Conservation (phyloP, 1,284 basidiomycete genomes). For the Apiotrichum porosum region DNA sequence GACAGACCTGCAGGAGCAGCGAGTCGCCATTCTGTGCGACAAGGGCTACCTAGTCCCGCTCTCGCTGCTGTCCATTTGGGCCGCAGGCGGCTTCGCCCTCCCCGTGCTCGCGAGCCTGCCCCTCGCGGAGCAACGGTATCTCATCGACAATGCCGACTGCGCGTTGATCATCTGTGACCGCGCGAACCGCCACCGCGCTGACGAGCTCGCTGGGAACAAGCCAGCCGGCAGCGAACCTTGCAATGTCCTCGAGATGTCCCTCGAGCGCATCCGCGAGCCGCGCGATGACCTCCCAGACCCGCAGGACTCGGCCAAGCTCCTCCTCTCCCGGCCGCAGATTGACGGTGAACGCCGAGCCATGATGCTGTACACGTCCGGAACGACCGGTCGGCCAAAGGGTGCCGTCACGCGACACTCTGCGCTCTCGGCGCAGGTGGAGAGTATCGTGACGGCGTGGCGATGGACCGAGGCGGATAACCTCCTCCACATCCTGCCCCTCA, state of each 20-base stretch:
- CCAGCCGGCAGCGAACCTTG: conserved; percentile 6
- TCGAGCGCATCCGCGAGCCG: conserved; percentile 1
- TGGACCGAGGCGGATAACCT: conserved; percentile 33
- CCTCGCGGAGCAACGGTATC: conserved; percentile 37
- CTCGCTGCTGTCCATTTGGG: conserved; percentile 25
- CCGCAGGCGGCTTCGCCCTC: conserved; percentile 36
- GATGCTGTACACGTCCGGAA: conserved; percentile 45
- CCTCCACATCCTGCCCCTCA: conserved; percentile 37
- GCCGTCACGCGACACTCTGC: conserved; percentile 41
- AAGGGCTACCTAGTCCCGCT: conserved; percentile 32
- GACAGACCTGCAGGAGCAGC: conserved; percentile 14
- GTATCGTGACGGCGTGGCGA: conserved; percentile 33
- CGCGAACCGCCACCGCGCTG: conserved; percentile 24
- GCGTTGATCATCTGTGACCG: conserved; percentile 28
- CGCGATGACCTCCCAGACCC: not conserved
- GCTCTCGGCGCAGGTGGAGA: conserved; percentile 33
- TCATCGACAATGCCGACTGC: conserved; percentile 31
- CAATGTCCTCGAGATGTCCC: conserved; percentile 9
- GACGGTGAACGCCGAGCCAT: conserved; percentile 31
- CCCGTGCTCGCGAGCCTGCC: conserved; percentile 38
- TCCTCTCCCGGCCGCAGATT: conserved; percentile 10
- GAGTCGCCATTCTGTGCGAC: conserved; percentile 24
- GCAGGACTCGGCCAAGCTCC: not conserved
- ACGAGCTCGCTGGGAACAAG: conserved; percentile 22
- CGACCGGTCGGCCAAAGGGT: conserved; percentile 43